Evolutionary conservation across 495 filamentous ascomycete species (phyloP).

Genomic region (Neurospora discreta): DNA sequence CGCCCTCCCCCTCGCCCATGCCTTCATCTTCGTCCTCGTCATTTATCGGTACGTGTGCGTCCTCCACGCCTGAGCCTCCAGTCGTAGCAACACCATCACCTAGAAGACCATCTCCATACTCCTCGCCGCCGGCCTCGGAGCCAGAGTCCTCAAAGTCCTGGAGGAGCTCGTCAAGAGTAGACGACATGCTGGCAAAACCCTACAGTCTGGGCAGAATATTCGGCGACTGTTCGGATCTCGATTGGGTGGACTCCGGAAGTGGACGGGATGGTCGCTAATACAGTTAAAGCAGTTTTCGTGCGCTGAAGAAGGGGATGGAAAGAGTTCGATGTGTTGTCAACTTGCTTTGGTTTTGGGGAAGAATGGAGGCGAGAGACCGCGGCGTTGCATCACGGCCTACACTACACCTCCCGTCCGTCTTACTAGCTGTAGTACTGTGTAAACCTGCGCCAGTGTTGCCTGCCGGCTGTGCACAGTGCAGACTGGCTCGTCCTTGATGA

Average conservation of each 20-base stretch:
- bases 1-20: slow-evolving; percentile 28
- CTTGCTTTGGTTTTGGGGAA: background rate
- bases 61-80: slow-evolving; percentile 12
- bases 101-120: slow-evolving; percentile 35
- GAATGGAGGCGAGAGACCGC: background rate
- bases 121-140: slow-evolving; percentile 46
- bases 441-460: background rate
- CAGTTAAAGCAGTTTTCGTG: background rate
- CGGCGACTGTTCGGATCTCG: background rate
- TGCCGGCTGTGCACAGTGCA: background rate
- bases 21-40: slow-evolving; percentile 36
- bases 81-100: slow-evolving; percentile 11
- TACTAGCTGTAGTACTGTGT: too few relatives aligned
- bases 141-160: slow-evolving; percentile 81
- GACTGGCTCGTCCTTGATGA: background rate
- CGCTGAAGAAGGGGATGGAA: background rate
- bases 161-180: slow-evolving; percentile 69
- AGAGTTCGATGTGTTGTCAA: background rate
- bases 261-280: background rate
- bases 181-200: slow-evolving; percentile 47
- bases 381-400: background rate
- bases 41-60: slow-evolving; percentile 28
- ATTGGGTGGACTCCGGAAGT: background rate
- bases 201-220: background rate
- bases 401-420: too few relatives aligned